Evolutionary conservation across 805 yeast genomes (phyloP).

Genomic region (Zygosaccharomyces rouxii): DNA sequence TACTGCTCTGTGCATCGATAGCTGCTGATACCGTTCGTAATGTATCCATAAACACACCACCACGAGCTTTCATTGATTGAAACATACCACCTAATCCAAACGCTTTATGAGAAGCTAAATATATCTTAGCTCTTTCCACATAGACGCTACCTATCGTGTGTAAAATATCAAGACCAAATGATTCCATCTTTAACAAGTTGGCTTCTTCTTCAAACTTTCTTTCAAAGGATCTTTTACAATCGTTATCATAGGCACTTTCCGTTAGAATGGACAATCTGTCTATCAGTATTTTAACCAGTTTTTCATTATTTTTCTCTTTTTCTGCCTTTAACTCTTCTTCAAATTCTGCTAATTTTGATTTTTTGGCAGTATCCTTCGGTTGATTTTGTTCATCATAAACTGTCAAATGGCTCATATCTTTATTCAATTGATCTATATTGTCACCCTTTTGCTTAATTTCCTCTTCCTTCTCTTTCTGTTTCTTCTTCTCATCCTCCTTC

Average conservation of each 20-base stretch:
- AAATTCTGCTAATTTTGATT: slow-evolving; percentile 50
- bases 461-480: slow-evolving; percentile 5
- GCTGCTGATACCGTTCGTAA: slow-evolving; percentile 68
- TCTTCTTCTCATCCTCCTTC: slow-evolving; percentile 16
- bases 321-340: slow-evolving; percentile 74
- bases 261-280: slow-evolving; percentile 52
- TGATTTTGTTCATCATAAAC: slow-evolving; percentile 19
- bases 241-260: slow-evolving; percentile 59
- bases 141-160: slow-evolving; percentile 73
- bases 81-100: slow-evolving; percentile 70
- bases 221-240: slow-evolving; percentile 58
- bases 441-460: slow-evolving; percentile 5
- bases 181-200: slow-evolving; percentile 73
- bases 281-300: slow-evolving; percentile 53
- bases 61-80: slow-evolving; percentile 67
- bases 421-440: slow-evolving; percentile 5
- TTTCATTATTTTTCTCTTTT: slow-evolving; percentile 60
- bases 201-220: slow-evolving; percentile 75
- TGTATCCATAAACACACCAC: slow-evolving; percentile 68
- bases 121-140: slow-evolving; percentile 58
- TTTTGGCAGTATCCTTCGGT: slow-evolving; percentile 37
- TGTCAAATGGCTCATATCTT: slow-evolving; percentile 8
- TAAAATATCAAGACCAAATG: slow-evolving; percentile 77
- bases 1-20: slow-evolving; percentile 71
- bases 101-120: slow-evolving; percentile 58